Base-by-base conservation (phyloP, 768 basidiomycete genomes). In the Phylloporus sp. region DNA sequence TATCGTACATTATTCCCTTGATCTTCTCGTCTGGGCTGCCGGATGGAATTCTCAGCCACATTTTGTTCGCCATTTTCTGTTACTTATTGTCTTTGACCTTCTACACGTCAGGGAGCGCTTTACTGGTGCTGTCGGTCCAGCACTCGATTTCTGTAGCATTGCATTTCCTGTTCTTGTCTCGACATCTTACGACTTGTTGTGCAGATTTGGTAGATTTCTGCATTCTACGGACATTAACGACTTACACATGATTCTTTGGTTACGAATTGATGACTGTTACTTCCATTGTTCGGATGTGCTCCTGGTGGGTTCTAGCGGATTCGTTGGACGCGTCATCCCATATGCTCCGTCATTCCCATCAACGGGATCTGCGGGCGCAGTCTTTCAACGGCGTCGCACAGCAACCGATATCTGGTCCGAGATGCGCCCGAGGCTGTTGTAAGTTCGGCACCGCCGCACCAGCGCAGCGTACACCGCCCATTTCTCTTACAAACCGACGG, bases 61-160 rank as follows among this genome's bases (percentile, higher is more conserved):
- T 42, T 18, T 44, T 36, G 49, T 58, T 58, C 40, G 24, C 26
- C 8, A 15, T 65, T 66, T 56, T 36, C 34, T 66, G 66, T 62
- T 55, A 70, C 70, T 70, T 71, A 70, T 70, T 58, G 41, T 47
- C 64, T 66, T 62, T 66, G 55, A 66, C 67, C 66, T 70, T 67
- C 70, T 65, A 64, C 59, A 59, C 63, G 61, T 57, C 63, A 57
- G 65, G 67, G 70, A 68, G 60, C 67, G 50, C 60, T 31, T 64
- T 58, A 64, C 59, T 38, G 54, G 54, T 58, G 59, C 56, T 58
- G 53, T 68, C 56, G 63, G 62, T 61, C 59, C 58, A 60, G 60
- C 67, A 60, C 59, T 54, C 54, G 51, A 34, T 54, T 59, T 57
- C 51, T 73, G 68, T 71, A 71, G 69, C 70, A 72, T 68, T 57